A percentile compares a stretch with the other conserved stretches of the same genome.
Conservation (phyloP, 306 rosid species). For the Glycine tomentella region DNA sequence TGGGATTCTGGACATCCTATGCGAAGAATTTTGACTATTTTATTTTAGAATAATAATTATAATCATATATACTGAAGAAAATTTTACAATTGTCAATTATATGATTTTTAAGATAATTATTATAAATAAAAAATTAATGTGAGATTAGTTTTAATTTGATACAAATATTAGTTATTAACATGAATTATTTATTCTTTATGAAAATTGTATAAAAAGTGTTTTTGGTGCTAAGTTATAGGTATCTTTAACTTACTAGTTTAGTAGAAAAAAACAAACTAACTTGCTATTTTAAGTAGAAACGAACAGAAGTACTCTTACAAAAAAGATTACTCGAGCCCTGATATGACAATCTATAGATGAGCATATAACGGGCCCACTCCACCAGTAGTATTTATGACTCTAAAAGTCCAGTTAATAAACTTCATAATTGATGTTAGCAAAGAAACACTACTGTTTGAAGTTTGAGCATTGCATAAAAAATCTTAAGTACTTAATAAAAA, state of each 20-base stretch:
- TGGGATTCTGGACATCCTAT: too few species aligned
- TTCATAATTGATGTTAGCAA: background rate
- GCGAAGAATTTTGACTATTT: too few species aligned
- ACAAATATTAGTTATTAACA: background rate
- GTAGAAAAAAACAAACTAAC: background rate
- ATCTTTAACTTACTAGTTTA: background rate
- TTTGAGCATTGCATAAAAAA: background rate
- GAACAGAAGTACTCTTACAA: background rate
- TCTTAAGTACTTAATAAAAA: too few species aligned
- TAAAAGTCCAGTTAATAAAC: constrained; percentile 19
- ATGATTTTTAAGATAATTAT: too few species aligned
- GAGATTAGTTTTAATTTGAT: background rate
- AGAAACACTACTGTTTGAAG: background rate
- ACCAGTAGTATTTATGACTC: background rate
- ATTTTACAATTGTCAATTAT: too few species aligned
- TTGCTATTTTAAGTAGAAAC: background rate
- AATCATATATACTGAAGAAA: too few species aligned
- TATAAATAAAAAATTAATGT: too few species aligned
- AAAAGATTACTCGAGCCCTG: background rate
- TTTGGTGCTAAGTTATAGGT: background rate
- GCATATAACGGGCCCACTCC: constrained; percentile 2
- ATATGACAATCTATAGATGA: background rate
- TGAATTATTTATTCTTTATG: background rate
- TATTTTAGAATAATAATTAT: too few species aligned
- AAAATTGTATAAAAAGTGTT: background rate